Evolutionary conservation across 257 asterid species (phyloP), one percentile per base, ranked within the genome.

Genomic region (Nicotiana sylvestris): DNA sequence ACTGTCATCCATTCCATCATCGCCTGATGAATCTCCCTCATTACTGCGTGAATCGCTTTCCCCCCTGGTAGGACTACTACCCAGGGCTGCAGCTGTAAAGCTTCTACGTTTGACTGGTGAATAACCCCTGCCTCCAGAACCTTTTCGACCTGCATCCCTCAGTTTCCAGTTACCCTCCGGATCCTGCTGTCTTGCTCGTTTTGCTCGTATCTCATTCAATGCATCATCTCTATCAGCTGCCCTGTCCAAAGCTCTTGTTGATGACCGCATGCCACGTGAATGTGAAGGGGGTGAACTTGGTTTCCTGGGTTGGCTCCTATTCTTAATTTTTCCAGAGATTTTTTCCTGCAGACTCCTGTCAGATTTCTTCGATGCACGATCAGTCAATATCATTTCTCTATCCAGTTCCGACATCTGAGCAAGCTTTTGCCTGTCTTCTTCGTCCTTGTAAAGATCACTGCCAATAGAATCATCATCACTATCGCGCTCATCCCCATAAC

Each of bases 401-500:
- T 96, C 89, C 66, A 96, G 93, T 89, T 96, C 99, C 1, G 98
- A 87, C 85, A 96, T 95, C 85, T 91, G 90, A 6, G 98, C 91
- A 87, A 96, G 98, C 83, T 94, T 90, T 84, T 90, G 92, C 67
- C 99, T 83, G 84, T 96, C 99, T 82, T 93, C 92, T 81, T 96
- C 98, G 76, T 90, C 92, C 90, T 93, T 94, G 89, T 93, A 96
- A 69, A 96, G 92, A 86, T 96, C 99, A 84, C 99, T 96, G 85
- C 98, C 99, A 70, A 96, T 91, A 62, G 98, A 94, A 86, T 94
- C 98, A 60, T 91, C 97, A 83, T 96, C 99, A 68, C 99, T 96
- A 88, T 92, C 95, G 81, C 81, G 93, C 43, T 87, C 94, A 60
- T 64, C 84, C 77, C 84, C 91, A 81, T 87, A 84, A 49, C 81